These are phyloP conservation scores for Rhododendron ferrugineum DNA, from an alignment of 148 eudicot genomes.

Conservation along the genomic window DNA sequence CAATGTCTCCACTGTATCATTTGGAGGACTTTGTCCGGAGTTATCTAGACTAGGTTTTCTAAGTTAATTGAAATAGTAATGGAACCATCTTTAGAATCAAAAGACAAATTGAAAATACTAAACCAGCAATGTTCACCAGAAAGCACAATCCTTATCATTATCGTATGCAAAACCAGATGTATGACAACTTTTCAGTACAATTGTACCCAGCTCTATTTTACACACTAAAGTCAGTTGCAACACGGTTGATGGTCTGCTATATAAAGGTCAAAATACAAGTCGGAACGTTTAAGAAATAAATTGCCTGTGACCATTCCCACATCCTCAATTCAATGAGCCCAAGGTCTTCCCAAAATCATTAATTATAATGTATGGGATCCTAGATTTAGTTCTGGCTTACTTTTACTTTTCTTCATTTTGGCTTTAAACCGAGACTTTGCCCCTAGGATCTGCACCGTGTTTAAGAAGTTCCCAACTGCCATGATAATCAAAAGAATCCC, in stretches of 20 bases:
- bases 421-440: constrained; percentile 44
- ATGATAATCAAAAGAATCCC: constrained; percentile 48
- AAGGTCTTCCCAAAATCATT: background rate
- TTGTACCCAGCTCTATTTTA: background rate
- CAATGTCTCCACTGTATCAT: background rate
- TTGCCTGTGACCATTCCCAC: background rate
- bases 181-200: background rate
- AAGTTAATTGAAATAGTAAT: background rate
- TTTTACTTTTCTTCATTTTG: constrained; percentile 39
- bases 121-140: background rate
- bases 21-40: background rate
- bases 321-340: background rate
- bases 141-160: background rate
- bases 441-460: constrained; percentile 38
- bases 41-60: background rate
- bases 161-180: background rate
- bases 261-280: background rate
- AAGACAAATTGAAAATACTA: background rate
- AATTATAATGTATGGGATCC: constrained; percentile 12
- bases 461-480: constrained; percentile 52
- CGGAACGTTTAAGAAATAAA: background rate
- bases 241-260: background rate
- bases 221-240: background rate
- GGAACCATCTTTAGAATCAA: background rate
- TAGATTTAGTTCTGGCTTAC: constrained; percentile 19